Conservation (phyloP, 148 eudicot species). For the Pouteria glomerata region DNA sequence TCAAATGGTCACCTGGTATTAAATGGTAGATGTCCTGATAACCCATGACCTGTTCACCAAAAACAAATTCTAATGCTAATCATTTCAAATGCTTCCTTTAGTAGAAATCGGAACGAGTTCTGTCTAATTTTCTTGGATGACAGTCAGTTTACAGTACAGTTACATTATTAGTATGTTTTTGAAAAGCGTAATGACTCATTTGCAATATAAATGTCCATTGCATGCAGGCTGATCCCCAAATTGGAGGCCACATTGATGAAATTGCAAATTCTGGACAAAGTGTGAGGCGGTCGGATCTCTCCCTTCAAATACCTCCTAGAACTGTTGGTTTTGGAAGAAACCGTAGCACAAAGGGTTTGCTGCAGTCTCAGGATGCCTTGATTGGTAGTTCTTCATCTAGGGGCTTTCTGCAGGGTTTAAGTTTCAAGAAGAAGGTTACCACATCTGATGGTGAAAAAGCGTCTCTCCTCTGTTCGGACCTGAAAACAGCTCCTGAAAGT, state of each 20-base stretch:
- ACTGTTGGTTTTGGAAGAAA: conserved; percentile 37
- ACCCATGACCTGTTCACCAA: too few relatives aligned
- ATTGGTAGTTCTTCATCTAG: conserved; percentile 45
- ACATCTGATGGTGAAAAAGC: conserved; percentile 54
- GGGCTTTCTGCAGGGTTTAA: conserved; percentile 61
- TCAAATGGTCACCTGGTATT: too few relatives aligned
- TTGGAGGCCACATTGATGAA: conserved; percentile 22
- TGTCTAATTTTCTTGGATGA: too few relatives aligned
- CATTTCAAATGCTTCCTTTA: too few relatives aligned
- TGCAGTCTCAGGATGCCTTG: too few relatives aligned
- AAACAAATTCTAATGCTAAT: too few relatives aligned
- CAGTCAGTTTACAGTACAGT: too few relatives aligned
- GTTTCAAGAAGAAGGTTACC: conserved; percentile 64
- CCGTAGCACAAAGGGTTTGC: conserved; percentile 14
- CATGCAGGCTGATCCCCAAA: conserved; percentile 38
- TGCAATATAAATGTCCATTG: not conserved
- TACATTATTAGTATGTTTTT: too few relatives aligned
- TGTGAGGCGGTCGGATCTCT: conserved; percentile 42
- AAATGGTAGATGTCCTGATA: too few relatives aligned
- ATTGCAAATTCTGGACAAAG: conserved; percentile 33
- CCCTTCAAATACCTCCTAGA: conserved; percentile 75
- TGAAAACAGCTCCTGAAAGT: conserved; percentile 40
- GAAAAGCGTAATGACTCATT: not conserved
- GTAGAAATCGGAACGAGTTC: too few relatives aligned
- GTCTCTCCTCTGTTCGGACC: conserved; percentile 46